Base-by-base conservation (phyloP, 1,139 yeast species). In the Yamadazyma atlantica region DNA sequence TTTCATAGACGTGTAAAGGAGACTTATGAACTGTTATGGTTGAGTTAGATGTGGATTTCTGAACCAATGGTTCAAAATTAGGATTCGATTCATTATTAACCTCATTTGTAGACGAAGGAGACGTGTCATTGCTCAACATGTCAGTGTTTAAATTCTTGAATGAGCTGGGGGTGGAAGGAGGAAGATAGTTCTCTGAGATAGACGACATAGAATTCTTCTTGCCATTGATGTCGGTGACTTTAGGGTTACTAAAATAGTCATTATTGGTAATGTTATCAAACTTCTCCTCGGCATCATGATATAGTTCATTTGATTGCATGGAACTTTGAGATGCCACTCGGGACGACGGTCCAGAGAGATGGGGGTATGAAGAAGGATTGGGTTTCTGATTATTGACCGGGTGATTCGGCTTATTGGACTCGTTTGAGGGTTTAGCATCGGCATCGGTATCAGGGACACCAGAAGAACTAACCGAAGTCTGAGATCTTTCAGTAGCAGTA, bases 111-210 rank as follows among this genome's bases (percentile, higher is more conserved):
- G 69, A 62, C 15, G 66, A 57, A 3, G 70, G 69, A 1, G 60
- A 50, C 3, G 72, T 66, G 29, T 64, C 70, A 39, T 61, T 61
- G 27, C 69, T 56, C 17, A 51, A 42, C 25, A 23, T 30, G 23
- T 47, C 47, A 11, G 16, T 21, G 29, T 44, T 36, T 16, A 37
- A 24, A 37, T 47, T 35, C 37, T 62, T 64, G 38, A 60, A 60
- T 11, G 67, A 62, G 3, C 58, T 58, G 7, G 69, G 69, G 6
- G 66, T 60, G 3, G 69, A 61, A 2, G 67, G 66, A 2, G 50
- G 32, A 11, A 41, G 21, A 29, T 40, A 39, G 28, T 38, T 38
- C 7, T 47, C 52, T 11, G 46, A 44, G 12, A 37, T 33, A 3
- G 51, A 44, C 12, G 50, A 45, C 10, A 40, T 32, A 17, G 48